Base-by-base conservation (phyloP, 2,329 filamentous ascomycete species). In the Colletotrichum coccodes region DNA sequence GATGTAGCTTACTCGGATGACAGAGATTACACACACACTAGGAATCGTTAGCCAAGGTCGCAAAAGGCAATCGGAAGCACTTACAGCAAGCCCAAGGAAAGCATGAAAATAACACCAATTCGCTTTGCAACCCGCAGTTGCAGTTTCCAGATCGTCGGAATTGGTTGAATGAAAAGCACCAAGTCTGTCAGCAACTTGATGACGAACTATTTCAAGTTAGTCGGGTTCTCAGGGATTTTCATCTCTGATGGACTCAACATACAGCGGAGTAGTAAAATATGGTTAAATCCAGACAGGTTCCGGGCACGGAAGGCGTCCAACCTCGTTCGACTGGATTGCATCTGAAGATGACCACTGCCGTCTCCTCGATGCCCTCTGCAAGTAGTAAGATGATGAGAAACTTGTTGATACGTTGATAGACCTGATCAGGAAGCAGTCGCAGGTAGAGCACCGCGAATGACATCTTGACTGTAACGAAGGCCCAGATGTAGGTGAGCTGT, bases 181-280 rank as follows among this genome's bases (percentile, higher is more conserved):
- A 82, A 71, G 58, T 81, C 79, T 40, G 78, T 80, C 12, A 73
- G 69, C 38, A 82, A 71, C 70, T 81, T 81, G 71, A 81, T 76
- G 32, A 73, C 76, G 42, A 75, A 76, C 74, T 76, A 47, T 18
- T 9, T 4, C 3, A 26, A 18, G n/a, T 30, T 34, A 71, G 67
- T 34, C 16, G 16, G 16, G 6, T 34, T 11, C 16, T 34, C 6
- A 16, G 2, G n/a, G 16, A 14, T 2, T 23, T 58, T n/a, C 11
- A 9, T 23, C 2, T 3, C 38, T 1, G 2, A 9, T 0, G 26
- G 14, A 14, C 4, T 28, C 8, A 26, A 40, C 66, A 16, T 36
- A 71, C 70, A 23, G 67, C 62, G 28, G 58, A 59, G 18, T 71
- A 71, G 30, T 71, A 71, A 18, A 71, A 71, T 7, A 64, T 26